A percentile compares a stretch with the other conserved stretches of the same genome.
phyloP scores from a whole-genome alignment of 352 stramenopile species.

The Pythium dissimile region DNA sequence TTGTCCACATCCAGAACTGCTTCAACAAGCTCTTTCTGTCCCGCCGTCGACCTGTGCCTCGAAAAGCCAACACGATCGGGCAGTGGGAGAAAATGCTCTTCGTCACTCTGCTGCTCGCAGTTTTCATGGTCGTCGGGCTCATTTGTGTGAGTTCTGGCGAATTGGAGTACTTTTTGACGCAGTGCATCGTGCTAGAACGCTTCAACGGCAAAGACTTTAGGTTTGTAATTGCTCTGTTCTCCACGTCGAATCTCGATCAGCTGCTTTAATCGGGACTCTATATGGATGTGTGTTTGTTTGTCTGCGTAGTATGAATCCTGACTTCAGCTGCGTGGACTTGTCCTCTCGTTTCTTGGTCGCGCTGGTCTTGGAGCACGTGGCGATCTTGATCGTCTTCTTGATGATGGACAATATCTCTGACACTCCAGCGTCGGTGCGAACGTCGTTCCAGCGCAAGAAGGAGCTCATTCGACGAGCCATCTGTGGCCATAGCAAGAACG shows the following conservation, averaged over 20 bases:
- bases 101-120: conserved; percentile 74
- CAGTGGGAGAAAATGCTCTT: conserved; percentile 88
- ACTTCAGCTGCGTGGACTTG: conserved; percentile 76
- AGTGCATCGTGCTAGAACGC: conserved; percentile 65
- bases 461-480: conserved; percentile 83
- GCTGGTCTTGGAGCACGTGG: conserved; percentile 69
- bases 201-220: conserved; percentile 84
- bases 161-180: conserved; percentile 77
- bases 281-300: not conserved
- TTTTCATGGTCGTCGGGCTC: conserved; percentile 81
- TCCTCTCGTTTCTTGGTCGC: conserved; percentile 78
- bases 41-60: conserved; percentile 61
- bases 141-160: conserved; percentile 84
- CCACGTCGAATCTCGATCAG: too few relatives aligned
- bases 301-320: conserved; percentile 62
- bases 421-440: conserved; percentile 66
- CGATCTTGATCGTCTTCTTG: conserved; percentile 71
- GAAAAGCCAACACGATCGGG: conserved; percentile 81
- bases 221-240: too few relatives aligned
- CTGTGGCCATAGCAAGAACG: conserved; percentile 56
- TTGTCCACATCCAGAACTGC: conserved; percentile 80
- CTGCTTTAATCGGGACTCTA: not conserved
- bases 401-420: conserved; percentile 82
- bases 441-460: conserved; percentile 82
- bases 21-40: conserved; percentile 82